These are phyloP conservation scores for Pleurotus platypus DNA, from an alignment of 768 basidiomycete genomes.

Conservation along the genomic window DNA sequence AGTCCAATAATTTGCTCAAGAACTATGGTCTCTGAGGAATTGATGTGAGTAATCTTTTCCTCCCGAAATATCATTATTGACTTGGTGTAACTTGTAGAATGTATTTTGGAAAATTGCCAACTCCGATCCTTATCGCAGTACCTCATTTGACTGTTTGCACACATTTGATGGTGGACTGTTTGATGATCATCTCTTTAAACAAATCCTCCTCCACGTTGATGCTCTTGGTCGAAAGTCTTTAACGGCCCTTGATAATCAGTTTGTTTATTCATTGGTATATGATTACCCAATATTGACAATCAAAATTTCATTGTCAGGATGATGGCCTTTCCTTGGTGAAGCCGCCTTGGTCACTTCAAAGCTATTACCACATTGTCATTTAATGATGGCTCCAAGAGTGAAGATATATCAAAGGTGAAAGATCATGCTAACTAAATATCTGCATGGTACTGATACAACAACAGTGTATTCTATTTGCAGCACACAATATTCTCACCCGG, in stretches of 20 bases:
- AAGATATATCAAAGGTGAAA: conserved; percentile 30
- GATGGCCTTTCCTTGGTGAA: conserved; percentile 26
- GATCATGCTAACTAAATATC: neutral
- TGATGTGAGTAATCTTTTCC: too few species aligned
- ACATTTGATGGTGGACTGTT: conserved; percentile 26
- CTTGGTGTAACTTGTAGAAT: conserved; percentile 23
- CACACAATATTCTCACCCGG: too few species aligned
- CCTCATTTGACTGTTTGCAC: conserved; percentile 38
- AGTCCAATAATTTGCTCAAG: too few species aligned
- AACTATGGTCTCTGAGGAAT: too few species aligned
- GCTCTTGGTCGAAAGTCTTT: conserved; percentile 10
- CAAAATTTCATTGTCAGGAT: conserved; percentile 17
- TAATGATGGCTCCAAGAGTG: conserved; percentile 29
- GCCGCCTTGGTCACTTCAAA: conserved; percentile 27
- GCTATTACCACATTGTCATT: conserved; percentile 22
- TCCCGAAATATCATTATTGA: too few species aligned
- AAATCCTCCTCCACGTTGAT: conserved; percentile 19
- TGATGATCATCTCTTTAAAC: conserved; percentile 24
- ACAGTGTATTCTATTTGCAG: too few species aligned
- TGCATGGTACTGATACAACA: conserved; percentile 8
- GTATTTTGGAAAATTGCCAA: conserved; percentile 34
- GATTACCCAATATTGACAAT: neutral
- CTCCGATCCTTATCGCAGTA: too few species aligned
- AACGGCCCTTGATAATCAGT: conserved; percentile 21
- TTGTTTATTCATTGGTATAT: conserved; percentile 9